phyloP scores from a whole-genome alignment of 768 basidiomycete species.

The Leccinum subtestaceum region DNA sequence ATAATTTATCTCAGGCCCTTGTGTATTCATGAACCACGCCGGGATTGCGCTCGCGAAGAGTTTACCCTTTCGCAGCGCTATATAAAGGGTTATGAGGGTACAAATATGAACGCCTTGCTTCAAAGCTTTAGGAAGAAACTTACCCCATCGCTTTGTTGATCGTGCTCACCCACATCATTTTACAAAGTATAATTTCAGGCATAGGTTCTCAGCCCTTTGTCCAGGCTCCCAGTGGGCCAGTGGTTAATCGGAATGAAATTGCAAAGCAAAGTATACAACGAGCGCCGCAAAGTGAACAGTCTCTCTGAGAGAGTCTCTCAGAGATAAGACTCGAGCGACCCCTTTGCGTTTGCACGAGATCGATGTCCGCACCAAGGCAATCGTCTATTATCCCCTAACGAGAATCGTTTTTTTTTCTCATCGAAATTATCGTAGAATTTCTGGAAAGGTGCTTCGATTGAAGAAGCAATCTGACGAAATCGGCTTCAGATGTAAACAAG shows the following conservation, averaged over 20 bases:
- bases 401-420: conserved; percentile 52
- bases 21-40: no score
- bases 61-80: conserved; percentile 52
- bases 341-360: conserved; percentile 77
- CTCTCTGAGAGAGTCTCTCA: conserved; percentile 49
- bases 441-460: conserved; percentile 55
- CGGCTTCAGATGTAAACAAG: conserved; percentile 59
- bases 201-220: conserved; percentile 3
- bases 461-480: conserved; percentile 70
- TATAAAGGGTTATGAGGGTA: conserved; percentile 63
- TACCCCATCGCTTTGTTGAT: conserved; percentile 58
- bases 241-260: neutral
- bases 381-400: conserved; percentile 66
- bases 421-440: conserved; percentile 41
- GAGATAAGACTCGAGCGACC: conserved; percentile 93
- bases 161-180: conserved; percentile 96
- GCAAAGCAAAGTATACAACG: conserved; percentile 40
- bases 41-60: neutral
- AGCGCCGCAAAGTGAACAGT: conserved; percentile 70
- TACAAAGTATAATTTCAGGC: conserved; percentile 82
- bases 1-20: no score
- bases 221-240: no score
- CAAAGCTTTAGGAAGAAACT: conserved; percentile 78
- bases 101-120: conserved; percentile 59
- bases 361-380: conserved; percentile 57